Base-by-base conservation (phyloP, 306 rosid species). In the Quercus aquifolioides region DNA sequence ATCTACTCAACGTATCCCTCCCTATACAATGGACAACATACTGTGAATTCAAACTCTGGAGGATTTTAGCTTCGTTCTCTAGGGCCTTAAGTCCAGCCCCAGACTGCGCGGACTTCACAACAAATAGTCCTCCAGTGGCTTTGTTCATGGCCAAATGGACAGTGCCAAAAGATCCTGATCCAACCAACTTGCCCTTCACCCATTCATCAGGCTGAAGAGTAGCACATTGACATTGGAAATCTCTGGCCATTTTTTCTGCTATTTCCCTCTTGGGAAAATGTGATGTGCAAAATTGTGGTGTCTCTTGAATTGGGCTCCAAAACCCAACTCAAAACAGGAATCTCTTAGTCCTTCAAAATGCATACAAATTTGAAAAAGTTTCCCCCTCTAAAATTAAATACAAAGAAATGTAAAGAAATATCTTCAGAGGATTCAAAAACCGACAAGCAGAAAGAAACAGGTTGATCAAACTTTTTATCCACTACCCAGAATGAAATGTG, bases 101-200 rank as follows among this genome's bases (percentile, higher is more conserved):
- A 5, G 81, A 64, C 55, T 72, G 67, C 5, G 96, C 74, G 43
- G 88, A 86, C 80, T 89, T 91, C 80, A 83, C 96, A 5, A 78
- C 93, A 56, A 91, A 91, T 55, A 89, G 85, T 23, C 86, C 85
- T 30, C 92, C 92, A 0, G 85, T 84, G 64, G 86, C 74, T 68
- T 82, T 88, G 82, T 78, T 77, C 87, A 89, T 87, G 46, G 93
- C 94, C 82, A 91, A 80, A 81, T 91, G 87, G 18, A 91, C 89
- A 70, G 67, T 83, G n/a, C 93, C 90, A 69, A 84, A 89, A 65
- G 90, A 86, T 31, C 96, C 93, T 26, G 81, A 79, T 55, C 92
- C 96, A 3, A 91, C 84, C 82, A 85, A 11, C 75, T 89, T 86
- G 0, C 96, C 94, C 81, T 88, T 88, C 77, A 88, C 52, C 93